Percentiles rank a stretch among this genome's conserved stretches.
Conservation (phyloP, 352 stramenopile species). For the Phytophthora boehmeriae region DNA sequence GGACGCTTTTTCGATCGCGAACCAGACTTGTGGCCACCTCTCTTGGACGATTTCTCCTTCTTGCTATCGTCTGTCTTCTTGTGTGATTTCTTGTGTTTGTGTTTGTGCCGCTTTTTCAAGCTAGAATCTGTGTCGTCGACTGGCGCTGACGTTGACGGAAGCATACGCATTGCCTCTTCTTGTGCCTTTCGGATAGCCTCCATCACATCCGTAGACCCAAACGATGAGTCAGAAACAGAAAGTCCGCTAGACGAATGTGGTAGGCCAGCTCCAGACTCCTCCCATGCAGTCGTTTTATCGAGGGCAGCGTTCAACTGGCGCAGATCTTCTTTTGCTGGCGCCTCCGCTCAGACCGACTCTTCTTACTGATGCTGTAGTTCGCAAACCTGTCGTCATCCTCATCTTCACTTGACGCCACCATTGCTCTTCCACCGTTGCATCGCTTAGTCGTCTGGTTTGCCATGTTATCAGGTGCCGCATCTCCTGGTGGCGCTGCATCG, state of each 20-base stretch:
- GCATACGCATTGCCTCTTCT: constrained; percentile 70
- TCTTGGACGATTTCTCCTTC: constrained; percentile 29
- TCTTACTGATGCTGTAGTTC: constrained; percentile 53
- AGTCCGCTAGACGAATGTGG: constrained; percentile 2
- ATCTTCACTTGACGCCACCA: constrained; percentile 39
- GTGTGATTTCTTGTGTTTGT: constrained; percentile 39
- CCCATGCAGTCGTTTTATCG: constrained; percentile 9
- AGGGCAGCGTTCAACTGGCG: constrained; percentile 38
- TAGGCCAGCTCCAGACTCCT: constrained; percentile 10
- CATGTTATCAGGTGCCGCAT: too few relatives aligned
- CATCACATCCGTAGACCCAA: constrained; percentile 56
- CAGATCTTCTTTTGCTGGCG: constrained; percentile 57
- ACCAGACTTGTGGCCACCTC: constrained; percentile 32
- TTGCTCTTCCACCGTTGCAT: background rate
- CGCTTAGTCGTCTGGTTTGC: constrained; percentile 4
- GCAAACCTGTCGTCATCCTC: constrained; percentile 53
- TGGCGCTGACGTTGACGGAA: constrained; percentile 21
- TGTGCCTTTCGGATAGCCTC: constrained; percentile 73
- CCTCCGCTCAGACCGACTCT: constrained; percentile 38
- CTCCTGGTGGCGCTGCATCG: constrained; percentile 30
- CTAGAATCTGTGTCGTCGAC: constrained; percentile 8
- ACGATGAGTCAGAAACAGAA: constrained; percentile 15
- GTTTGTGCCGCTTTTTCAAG: constrained; percentile 32
- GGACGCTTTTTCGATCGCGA: constrained; percentile 29
- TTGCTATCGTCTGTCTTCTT: constrained; percentile 21